Conservation (phyloP, 164 flowering plant species). For the Macadamia tetraphylla region DNA sequence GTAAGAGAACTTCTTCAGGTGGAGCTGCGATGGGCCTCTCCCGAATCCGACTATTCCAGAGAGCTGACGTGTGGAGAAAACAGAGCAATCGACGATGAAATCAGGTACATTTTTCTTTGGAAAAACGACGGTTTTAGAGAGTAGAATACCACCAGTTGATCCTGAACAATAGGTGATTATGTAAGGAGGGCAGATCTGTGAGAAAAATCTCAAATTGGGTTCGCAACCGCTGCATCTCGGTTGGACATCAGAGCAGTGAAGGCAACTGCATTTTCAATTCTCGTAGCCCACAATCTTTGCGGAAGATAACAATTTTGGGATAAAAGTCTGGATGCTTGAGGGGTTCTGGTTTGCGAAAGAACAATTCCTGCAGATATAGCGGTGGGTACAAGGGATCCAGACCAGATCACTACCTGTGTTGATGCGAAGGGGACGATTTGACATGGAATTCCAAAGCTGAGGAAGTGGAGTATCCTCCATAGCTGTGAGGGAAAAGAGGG, state of each 20-base stretch:
- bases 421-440: slow-evolving; percentile 41
- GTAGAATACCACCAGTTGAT: slow-evolving; percentile 40
- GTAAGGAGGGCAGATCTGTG: slow-evolving; percentile 55
- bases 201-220: slow-evolving; percentile 18
- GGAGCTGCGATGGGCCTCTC: too few relatives aligned
- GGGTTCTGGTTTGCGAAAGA: slow-evolving; percentile 12
- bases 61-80: too few relatives aligned
- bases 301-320: slow-evolving; percentile 48
- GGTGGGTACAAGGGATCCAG: slow-evolving; percentile 59
- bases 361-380: slow-evolving; percentile 44
- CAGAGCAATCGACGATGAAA: too few relatives aligned
- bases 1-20: too few relatives aligned
- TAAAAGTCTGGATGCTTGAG: slow-evolving; percentile 20
- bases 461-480: slow-evolving; percentile 55
- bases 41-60: too few relatives aligned
- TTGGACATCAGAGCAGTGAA: slow-evolving; percentile 22
- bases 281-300: slow-evolving; percentile 41
- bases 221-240: slow-evolving; percentile 27
- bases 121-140: slow-evolving; percentile 29
- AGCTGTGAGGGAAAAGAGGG: slow-evolving; percentile 40
- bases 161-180: slow-evolving; percentile 42
- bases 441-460: slow-evolving; percentile 57
- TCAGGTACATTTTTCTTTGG: too few relatives aligned
- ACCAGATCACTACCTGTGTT: slow-evolving; percentile 55
- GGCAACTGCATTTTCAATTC: slow-evolving; percentile 58